A percentile compares a stretch with the other conserved stretches of the same genome.
Conservation (phyloP, 169 alveolate species). For the Hepatocystis sp. region DNA sequence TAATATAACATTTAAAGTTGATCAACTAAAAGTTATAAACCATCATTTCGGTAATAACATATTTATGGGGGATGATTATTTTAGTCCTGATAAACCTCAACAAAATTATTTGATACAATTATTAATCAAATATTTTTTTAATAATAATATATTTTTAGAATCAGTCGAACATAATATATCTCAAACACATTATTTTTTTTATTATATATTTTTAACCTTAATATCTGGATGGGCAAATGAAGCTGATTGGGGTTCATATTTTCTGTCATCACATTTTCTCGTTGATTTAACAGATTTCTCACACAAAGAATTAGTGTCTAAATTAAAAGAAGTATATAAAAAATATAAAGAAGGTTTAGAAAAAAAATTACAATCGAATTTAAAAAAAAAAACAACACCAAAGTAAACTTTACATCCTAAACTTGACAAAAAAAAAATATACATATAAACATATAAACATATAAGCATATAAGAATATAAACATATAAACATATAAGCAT, state of each 20-base stretch:
- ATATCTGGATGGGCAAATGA: constrained; percentile 72
- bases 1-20: constrained; percentile 20
- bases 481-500: no score
- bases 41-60: constrained; percentile 46
- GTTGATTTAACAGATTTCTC: constrained; percentile 19
- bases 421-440: no score
- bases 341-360: constrained; percentile 25
- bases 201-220: constrained; percentile 59
- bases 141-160: constrained; percentile 37
- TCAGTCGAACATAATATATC: constrained; percentile 36
- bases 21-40: constrained; percentile 40
- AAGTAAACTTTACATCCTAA: no score
- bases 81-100: constrained; percentile 22
- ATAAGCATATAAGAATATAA: no score
- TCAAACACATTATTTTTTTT: constrained; percentile 70
- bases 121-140: constrained; percentile 48
- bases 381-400: background rate
- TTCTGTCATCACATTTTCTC: constrained; percentile 28
- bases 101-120: constrained; percentile 16
- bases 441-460: no score
- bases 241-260: constrained; percentile 71
- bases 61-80: constrained; percentile 44
- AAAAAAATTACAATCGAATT: constrained; percentile 16
- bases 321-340: constrained; percentile 31
- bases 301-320: constrained; percentile 41